Conservation (phyloP, 2,329 filamentous ascomycete species). For the Cladosporium sphaerospermum region DNA sequence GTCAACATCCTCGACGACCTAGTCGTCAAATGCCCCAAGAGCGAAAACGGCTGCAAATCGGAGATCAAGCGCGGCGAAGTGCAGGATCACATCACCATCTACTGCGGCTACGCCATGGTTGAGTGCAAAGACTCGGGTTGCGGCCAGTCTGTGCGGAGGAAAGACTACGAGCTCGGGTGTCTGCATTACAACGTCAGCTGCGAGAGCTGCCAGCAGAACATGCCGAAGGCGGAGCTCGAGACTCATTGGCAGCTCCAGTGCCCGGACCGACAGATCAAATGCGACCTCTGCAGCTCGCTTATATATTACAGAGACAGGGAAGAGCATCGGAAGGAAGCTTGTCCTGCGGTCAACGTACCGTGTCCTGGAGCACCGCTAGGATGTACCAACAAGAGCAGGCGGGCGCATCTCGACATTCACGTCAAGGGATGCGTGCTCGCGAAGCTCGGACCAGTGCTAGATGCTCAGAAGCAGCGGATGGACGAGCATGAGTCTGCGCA, state of each 20-base stretch:
- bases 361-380: constrained; percentile 41
- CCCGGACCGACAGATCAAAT: constrained; percentile 41
- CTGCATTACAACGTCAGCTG: constrained; percentile 50
- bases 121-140: constrained; percentile 48
- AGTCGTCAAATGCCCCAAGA: constrained; percentile 52
- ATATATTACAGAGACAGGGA: constrained; percentile 38
- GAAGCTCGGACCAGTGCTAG: constrained; percentile 40
- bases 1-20: constrained; percentile 58
- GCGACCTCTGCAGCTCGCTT: constrained; percentile 37
- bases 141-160: constrained; percentile 47
- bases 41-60: constrained; percentile 48
- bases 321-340: constrained; percentile 36
- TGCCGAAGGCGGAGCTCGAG: constrained; percentile 51
- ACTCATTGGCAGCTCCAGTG: constrained; percentile 38
- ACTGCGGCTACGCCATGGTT: constrained; percentile 51
- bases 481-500: constrained; percentile 39
- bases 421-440: constrained; percentile 40
- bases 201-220: constrained; percentile 45
- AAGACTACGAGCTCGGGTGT: constrained; percentile 48
- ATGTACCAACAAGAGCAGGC: constrained; percentile 36
- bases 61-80: constrained; percentile 51
- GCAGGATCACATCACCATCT: constrained; percentile 54
- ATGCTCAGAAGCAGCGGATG: constrained; percentile 37
- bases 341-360: constrained; percentile 36
- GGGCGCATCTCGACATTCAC: constrained; percentile 35